These are phyloP conservation scores for Amanita pseudoporphyria DNA, from an alignment of 768 basidiomycete species.

Conservation along the genomic window DNA sequence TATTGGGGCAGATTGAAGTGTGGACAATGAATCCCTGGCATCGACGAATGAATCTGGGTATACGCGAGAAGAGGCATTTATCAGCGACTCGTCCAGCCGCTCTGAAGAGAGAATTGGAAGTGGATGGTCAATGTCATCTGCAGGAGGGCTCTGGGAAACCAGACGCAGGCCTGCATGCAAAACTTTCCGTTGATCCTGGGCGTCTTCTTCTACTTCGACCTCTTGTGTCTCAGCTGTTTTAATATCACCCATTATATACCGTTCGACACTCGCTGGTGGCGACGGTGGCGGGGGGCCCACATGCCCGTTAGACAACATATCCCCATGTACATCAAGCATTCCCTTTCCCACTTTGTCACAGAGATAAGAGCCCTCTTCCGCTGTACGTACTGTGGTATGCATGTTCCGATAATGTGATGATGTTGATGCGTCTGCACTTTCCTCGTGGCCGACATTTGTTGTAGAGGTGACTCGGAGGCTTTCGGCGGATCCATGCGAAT, in stretches of 20 bases:
- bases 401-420: not conserved
- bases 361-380: not conserved
- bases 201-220: not conserved
- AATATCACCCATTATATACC: constrained; percentile 15
- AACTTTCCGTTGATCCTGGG: not conserved
- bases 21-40: constrained; percentile 1
- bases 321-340: not conserved
- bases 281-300: constrained; percentile 51
- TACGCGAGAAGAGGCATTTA: not conserved
- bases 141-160: not conserved
- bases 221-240: constrained; percentile 5
- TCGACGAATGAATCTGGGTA: not conserved
- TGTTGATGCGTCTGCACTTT: not conserved
- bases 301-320: constrained; percentile 9
- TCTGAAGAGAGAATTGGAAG: not conserved
- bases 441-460: not conserved
- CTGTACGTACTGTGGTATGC: not conserved
- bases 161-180: not conserved
- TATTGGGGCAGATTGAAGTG: not conserved
- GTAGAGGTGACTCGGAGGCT: not conserved
- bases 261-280: constrained; percentile 25
- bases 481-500: not conserved
- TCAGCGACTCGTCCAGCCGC: not conserved
- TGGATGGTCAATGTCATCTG: not conserved
- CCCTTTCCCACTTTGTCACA: not conserved